Evolutionary conservation across 495 filamentous ascomycete species (phyloP).

Genomic region (Neurospora pannonica): DNA sequence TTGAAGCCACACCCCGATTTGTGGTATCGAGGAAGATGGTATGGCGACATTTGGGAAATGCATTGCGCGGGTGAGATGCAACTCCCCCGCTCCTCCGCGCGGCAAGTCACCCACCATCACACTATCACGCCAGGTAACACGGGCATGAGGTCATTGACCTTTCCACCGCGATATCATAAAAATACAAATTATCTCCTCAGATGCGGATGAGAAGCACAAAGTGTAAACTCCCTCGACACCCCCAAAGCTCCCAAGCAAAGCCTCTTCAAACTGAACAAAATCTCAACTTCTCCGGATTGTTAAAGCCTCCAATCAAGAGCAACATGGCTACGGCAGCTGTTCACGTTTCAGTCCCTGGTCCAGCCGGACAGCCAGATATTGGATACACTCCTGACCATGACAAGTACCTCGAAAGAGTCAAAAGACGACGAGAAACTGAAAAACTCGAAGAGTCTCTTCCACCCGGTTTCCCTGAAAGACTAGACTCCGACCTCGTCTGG

Average conservation of each 20-base stretch:
- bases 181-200: background rate
- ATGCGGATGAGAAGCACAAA: background rate
- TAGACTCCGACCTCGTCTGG: slow-evolving; percentile 48
- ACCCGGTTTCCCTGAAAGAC: slow-evolving; percentile 37
- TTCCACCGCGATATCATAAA: background rate
- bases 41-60: background rate
- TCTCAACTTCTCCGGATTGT: background rate
- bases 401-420: slow-evolving; percentile 44
- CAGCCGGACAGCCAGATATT: slow-evolving; percentile 43
- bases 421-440: slow-evolving; percentile 37
- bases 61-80: background rate
- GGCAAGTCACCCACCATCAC: background rate
- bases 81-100: background rate
- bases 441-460: slow-evolving; percentile 36
- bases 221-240: background rate
- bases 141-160: background rate
- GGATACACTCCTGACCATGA: slow-evolving; percentile 46
- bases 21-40: background rate
- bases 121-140: background rate
- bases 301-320: background rate
- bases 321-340: background rate
- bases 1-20: background rate
- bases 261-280: background rate
- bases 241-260: background rate
- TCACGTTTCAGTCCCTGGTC: background rate